phyloP scores from a whole-genome alignment of 441 rosid genomes.

The Adansonia rubrostipa region DNA sequence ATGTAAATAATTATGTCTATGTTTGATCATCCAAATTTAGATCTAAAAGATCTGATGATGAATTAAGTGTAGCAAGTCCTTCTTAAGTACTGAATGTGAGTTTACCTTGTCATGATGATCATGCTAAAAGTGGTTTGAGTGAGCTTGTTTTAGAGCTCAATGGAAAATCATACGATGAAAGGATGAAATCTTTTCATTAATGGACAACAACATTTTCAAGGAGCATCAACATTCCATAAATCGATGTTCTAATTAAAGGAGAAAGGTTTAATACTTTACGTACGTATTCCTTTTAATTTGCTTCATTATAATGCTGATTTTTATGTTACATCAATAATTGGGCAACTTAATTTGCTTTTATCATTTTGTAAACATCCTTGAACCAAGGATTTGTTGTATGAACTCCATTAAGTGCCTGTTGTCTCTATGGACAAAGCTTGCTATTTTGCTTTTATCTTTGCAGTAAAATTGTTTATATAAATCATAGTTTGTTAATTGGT shows the following conservation, averaged over 20 bases:
- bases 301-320: neutral
- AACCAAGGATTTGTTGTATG: neutral
- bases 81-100: slow-evolving; percentile 41
- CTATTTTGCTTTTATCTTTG: neutral
- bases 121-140: slow-evolving; percentile 35
- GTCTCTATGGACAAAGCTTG: neutral
- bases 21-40: slow-evolving; percentile 44
- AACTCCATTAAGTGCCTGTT: neutral
- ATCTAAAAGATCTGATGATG: slow-evolving; percentile 74
- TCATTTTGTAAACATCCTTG: neutral
- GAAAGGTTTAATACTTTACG: slow-evolving; percentile 62
- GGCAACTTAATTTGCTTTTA: neutral
- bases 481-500: neutral
- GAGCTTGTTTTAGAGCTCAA: slow-evolving; percentile 46
- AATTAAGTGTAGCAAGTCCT: slow-evolving; percentile 58
- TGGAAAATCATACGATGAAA: slow-evolving; percentile 49
- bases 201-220: slow-evolving; percentile 45
- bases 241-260: slow-evolving; percentile 39
- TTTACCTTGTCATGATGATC: slow-evolving; percentile 48
- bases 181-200: slow-evolving; percentile 39
- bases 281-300: slow-evolving; percentile 25
- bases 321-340: neutral
- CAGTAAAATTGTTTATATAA: neutral
- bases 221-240: slow-evolving; percentile 43
- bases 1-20: slow-evolving; percentile 25